Percentiles rank a stretch among this genome's conserved stretches.
Conservation (phyloP, 768 basidiomycete genomes). For the Rhodotorula paludigena region DNA sequence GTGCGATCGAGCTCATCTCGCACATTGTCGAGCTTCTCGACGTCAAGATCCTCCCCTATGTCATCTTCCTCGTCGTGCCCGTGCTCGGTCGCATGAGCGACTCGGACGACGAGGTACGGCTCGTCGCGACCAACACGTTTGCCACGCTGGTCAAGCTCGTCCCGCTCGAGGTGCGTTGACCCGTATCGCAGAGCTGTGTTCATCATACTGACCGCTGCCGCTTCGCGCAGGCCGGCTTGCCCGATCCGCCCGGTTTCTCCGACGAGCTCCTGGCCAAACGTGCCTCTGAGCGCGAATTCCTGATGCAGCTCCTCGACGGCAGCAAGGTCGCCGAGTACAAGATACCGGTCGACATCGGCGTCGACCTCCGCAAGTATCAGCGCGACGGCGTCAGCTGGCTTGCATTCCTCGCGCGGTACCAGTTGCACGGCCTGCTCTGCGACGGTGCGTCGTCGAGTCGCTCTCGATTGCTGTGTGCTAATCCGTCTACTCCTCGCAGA, state of each 20-base stretch:
- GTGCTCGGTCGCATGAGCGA: conserved; percentile 98
- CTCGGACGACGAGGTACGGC: conserved; percentile 78
- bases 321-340: conserved; percentile 85
- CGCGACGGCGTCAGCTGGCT: conserved; percentile 99
- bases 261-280: conserved; percentile 78
- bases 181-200: background rate
- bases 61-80: conserved; percentile 93
- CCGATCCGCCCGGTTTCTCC: conserved; percentile 89
- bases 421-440: conserved; percentile 93
- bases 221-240: conserved; percentile 78
- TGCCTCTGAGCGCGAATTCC: conserved; percentile 80
- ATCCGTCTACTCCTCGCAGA: conserved; percentile 60
- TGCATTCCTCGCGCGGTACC: conserved; percentile 95
- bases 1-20: conserved; percentile 81
- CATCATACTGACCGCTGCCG: background rate
- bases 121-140: conserved; percentile 94
- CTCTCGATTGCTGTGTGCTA: background rate
- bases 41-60: conserved; percentile 89
- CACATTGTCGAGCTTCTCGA: conserved; percentile 87
- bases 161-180: conserved; percentile 73
- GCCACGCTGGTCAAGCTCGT: conserved; percentile 97
- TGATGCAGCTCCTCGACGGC: conserved; percentile 89
- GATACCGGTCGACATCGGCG: conserved; percentile 81
- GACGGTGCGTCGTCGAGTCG: conserved; percentile 61
- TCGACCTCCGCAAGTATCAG: conserved; percentile 93